phyloP scores from a whole-genome alignment of 1,284 basidiomycete species.

The Apiotrichum brassicae region DNA sequence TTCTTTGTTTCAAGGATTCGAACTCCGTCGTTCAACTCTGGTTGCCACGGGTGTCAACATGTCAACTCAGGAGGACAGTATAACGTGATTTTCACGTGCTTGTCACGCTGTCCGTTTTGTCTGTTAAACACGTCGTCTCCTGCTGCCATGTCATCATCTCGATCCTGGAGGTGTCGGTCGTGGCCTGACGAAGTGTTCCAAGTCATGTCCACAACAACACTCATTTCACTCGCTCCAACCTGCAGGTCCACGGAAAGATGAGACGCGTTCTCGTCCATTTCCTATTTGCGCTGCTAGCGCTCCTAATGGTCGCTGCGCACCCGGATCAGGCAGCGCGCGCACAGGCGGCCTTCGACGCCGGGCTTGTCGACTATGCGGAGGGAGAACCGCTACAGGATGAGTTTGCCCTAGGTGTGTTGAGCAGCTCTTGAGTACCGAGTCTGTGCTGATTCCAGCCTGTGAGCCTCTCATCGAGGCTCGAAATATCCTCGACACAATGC shows the following conservation, averaged over 20 bases:
- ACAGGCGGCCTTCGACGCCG: neutral
- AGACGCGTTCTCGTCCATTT: neutral
- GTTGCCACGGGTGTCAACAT: no score
- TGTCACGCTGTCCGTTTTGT: no score
- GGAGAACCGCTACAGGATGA: neutral
- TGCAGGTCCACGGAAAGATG: no score
- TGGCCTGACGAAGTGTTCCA: no score
- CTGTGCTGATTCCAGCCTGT: conserved; percentile 17
- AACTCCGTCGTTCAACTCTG: no score
- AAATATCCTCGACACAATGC: conserved; percentile 22
- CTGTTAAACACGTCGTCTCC: no score
- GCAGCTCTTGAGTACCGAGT: no score
- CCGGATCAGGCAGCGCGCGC: neutral
- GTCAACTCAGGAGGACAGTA: no score
- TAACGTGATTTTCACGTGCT: no score
- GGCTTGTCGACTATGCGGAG: neutral
- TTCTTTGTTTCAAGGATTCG: no score
- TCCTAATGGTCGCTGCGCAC: neutral
- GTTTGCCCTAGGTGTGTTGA: neutral
- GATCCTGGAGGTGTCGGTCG: no score
- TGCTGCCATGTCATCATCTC: neutral
- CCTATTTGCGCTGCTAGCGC: neutral
- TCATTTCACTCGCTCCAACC: no score
- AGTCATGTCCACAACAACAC: neutral
- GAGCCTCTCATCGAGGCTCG: conserved; percentile 27